A percentile compares a stretch with the other conserved stretches of the same genome.
These are phyloP conservation scores for Solanum acaule DNA, from an alignment of 257 asterid species.

Conservation along the genomic window DNA sequence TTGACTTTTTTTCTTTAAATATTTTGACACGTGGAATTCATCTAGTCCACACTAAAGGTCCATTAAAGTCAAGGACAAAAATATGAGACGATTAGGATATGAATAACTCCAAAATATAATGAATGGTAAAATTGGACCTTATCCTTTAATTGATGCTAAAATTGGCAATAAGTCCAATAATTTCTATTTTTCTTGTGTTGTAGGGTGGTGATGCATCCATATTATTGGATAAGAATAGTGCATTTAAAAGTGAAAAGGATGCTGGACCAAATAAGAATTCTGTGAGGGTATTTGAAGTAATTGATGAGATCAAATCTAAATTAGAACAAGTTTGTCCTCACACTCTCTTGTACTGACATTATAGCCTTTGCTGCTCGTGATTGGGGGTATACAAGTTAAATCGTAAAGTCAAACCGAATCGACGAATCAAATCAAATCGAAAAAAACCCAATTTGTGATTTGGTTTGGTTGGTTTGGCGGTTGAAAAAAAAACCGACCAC, in stretches of 20 bases:
- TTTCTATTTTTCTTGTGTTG: background rate
- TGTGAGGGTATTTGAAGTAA: constrained; percentile 55
- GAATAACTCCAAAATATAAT: background rate
- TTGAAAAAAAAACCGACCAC: no score
- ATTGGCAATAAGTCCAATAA: background rate
- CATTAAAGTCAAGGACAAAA: background rate
- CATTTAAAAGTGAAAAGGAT: constrained; percentile 52
- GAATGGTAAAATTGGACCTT: background rate
- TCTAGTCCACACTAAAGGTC: background rate
- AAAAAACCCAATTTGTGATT: no score
- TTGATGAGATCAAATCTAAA: constrained; percentile 60
- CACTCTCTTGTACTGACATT: constrained; percentile 64
- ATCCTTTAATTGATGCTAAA: background rate
- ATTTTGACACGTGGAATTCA: no score
- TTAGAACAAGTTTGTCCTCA: constrained; percentile 70
- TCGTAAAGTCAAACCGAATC: rapidly evolving
- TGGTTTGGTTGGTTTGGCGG: no score
- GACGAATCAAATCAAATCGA: no score
- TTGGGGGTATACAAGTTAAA: background rate
- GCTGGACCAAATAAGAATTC: constrained; percentile 65
- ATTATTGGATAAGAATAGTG: constrained; percentile 36
- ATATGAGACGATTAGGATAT: background rate
- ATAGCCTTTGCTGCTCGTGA: constrained; percentile 65
- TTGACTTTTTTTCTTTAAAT: no score
- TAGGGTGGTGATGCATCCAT: constrained; percentile 82